These are phyloP conservation scores for Ascochyta fabae DNA, from an alignment of 2,329 filamentous ascomycete genomes.

Conservation along the genomic window DNA sequence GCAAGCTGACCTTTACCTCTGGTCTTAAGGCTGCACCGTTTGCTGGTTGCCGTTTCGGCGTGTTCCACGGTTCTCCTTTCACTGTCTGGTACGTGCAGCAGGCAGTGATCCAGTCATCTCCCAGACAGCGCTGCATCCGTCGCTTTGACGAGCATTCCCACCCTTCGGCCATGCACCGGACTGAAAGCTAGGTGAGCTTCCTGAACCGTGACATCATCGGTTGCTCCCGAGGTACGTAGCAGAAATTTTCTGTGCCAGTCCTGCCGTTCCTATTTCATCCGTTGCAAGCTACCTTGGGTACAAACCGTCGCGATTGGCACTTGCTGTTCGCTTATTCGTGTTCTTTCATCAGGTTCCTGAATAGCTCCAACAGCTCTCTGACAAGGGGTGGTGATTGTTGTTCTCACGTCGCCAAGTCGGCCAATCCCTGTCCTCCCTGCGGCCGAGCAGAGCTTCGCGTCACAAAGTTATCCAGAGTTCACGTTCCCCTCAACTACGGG, in stretches of 20 bases:
- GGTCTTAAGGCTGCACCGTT: conserved; percentile 9
- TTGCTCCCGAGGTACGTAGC: conserved; percentile 33
- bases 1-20: conserved; percentile 1
- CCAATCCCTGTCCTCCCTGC: conserved; percentile 23
- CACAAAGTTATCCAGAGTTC: conserved; percentile 37
- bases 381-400: conserved; percentile 26
- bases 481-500: conserved; percentile 29
- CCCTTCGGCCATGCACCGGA: conserved; percentile 14
- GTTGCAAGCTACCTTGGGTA: conserved; percentile 7
- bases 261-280: conserved; percentile 18
- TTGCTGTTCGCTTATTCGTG: conserved; percentile 21
- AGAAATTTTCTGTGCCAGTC: conserved; percentile 22
- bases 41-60: neutral
- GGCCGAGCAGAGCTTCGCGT: conserved; percentile 39
- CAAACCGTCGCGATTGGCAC: conserved; percentile 13
- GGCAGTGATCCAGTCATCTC: conserved; percentile 4
- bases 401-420: conserved; percentile 28
- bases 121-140: conserved; percentile 14
- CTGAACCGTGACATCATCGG: conserved; percentile 40
- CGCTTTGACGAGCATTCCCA: conserved; percentile 6
- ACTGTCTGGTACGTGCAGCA: conserved; percentile 9
- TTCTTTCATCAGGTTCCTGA: conserved; percentile 16
- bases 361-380: conserved; percentile 18
- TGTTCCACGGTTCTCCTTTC: neutral
- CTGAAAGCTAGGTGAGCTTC: conserved; percentile 22